phyloP scores from a whole-genome alignment of 305 asterid species.

The Fraxinus sp. region DNA sequence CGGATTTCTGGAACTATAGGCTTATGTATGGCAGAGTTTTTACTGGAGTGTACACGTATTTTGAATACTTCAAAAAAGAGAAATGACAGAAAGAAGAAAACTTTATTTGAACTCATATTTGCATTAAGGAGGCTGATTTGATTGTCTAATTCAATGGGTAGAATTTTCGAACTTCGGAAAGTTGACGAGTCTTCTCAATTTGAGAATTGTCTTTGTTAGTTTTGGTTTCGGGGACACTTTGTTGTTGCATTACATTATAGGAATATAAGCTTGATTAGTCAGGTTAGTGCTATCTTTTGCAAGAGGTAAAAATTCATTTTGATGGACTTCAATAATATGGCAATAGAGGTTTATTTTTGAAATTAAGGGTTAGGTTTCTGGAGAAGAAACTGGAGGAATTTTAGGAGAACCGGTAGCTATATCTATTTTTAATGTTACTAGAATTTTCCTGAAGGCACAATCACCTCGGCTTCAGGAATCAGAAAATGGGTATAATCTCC shows the following conservation, averaged over 20 bases:
- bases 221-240: neutral
- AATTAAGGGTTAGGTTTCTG: neutral
- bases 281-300: neutral
- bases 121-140: neutral
- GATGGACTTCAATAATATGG: neutral
- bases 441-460: neutral
- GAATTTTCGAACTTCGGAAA: neutral
- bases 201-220: neutral
- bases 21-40: neutral
- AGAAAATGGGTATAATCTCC: neutral
- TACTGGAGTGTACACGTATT: neutral
- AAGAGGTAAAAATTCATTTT: neutral
- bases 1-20: neutral
- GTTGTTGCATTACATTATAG: neutral
- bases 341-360: neutral
- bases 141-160: neutral
- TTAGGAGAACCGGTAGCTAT: neutral
- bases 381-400: neutral
- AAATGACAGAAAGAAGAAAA: neutral
- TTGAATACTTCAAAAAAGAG: neutral
- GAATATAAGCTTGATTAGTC: neutral
- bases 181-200: neutral
- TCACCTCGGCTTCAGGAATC: neutral
- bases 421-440: neutral
- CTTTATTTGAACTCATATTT: neutral